Base-by-base conservation (phyloP, 768 basidiomycete species). In the Cystofilobasidium macerans region DNA sequence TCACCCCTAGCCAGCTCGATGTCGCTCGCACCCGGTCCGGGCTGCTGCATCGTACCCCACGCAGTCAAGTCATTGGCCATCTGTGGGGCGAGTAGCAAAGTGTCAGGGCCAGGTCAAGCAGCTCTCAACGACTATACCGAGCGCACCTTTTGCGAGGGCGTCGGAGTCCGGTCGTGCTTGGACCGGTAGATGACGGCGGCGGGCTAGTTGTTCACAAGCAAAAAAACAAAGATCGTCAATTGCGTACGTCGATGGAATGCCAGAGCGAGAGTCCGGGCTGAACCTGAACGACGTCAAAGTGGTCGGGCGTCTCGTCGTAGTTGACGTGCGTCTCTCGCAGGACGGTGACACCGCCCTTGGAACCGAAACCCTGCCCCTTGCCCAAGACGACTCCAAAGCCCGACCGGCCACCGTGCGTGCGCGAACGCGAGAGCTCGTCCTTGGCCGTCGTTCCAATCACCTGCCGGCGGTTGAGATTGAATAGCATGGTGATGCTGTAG, bases 101-200 rank as follows among this genome's bases (percentile, higher is more conserved):
- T n/a, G n/a, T n/a, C n/a, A n/a, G n/a, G n/a, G n/a, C n/a, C n/a
- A n/a, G n/a, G n/a, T n/a, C n/a, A n/a, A n/a, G n/a, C n/a, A n/a
- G n/a, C n/a, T n/a, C n/a, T n/a, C n/a, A n/a, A n/a, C n/a, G n/a
- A n/a, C 38, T 16, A 8, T 40, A 8, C 38, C 38, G 38, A 40
- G 45, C 45, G n/a, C n/a, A 47, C 45, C 45, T 47, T 47, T n/a
- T 47, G 22, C 38, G 38, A 9, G n/a, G 45, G 14, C 9, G 11
- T n/a, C 22, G 20, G 2, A 6, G 51, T 8, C 14, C 51, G 51
- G 18, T 54, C 51, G 28, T 11, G 12, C 28, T 47, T 47, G 28
- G 51, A 28, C 28, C 51, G 51, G 51, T 54, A 54, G 51, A 54
- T 32, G 51, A 54, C 51, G 30, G 51, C 30, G 28, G 51, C 51